Base-by-base conservation (phyloP, 148 eudicot genomes). In the Polygonum aviculare region DNA sequence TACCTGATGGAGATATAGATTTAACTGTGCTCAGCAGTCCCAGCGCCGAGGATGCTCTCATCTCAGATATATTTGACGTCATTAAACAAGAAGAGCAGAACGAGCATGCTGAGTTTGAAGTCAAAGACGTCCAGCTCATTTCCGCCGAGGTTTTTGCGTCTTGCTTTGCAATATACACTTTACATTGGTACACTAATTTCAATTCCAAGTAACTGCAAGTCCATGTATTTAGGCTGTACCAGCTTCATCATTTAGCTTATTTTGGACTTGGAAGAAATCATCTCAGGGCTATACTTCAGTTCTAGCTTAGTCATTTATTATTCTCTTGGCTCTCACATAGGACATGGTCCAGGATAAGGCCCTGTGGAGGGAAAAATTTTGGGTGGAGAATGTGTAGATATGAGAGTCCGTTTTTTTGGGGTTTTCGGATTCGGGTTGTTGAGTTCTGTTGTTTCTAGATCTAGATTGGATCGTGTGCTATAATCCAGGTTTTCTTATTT, bases 1-100 rank as follows among this genome's bases (percentile, higher is more conserved):
- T 89, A 45, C 88, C 92, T 6, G 92, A 89, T 78, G 92, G 92
- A 74, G 92, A 89, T 74, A 87, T 89, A 49, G 92, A 89, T 75
- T 54, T 89, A 69, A 89, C 92, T 5, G 85, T 80, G 76, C 77
- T 89, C 33, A 74, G 78, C 76, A 77, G 57, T 80, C 84, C 82
- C 44, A 49, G 51, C 26, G 74, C 33, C 38, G 86, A 83, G 75
- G 90, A 85, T 3, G 72, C 81, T 80, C 82, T 85, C 77, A 77
- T 85, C 45, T 82, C 72, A 44, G 86, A 85, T 71, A 83, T 87
- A 49, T 84, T 83, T 78, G 76, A 78, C 69, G 82, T 89, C 62
- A 80, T 89, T 47, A 77, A 80, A 70, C 72, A 47, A 26, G 88
- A 85, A 74, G 85, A 89, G 81, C 73, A 36, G 51, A 83, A 85